Evolutionary conservation across 2,329 filamentous ascomycete genomes (phyloP), one percentile per base, ranked within the genome.

Genomic region (Sclerotinia borealis): DNA sequence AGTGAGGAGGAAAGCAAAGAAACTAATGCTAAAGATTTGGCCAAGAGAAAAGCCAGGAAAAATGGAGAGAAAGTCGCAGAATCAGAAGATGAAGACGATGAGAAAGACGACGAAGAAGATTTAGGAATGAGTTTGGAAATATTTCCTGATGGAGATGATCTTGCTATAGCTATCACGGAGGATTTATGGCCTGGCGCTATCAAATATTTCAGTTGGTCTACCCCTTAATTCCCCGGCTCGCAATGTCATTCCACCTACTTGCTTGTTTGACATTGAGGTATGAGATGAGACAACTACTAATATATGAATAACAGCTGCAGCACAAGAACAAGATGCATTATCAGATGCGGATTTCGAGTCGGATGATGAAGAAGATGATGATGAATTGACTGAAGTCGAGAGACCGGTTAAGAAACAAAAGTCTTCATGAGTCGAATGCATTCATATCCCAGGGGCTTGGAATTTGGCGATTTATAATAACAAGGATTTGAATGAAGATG

Each of bases 161-260:
- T 98, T 54, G 93, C 92, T 45, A 83, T 92, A 67, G 82, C 86
- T 65, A 81, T 98, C 69, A 86, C 89, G 10, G 93, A 98, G 74
- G 93, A 98, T 70, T 79, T 98, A 59, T 97, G 89, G 88, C 90
- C 91, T 54, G 86, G 87, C 67, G 93, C 93, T 64, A 88, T 96
- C 76, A 91, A 90, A 76, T 96, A 95, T 79, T 98, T 95, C 79
- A 90, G 91, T 95, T 80, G 78, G 90, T 51, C 49, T 55, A 36
- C 52, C 34, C 27, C 17, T 36, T 56, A 1, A 34, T 34, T 55
- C 1, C 27, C 7, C 13, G 15, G 8, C 27, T 63, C 59, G 19
- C 27, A 56, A n/a, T 43, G n/a, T n/a, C 19, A 37, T 19, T 31
- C 19, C 27, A 54, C 41, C 4, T 15, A 41, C 62, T 52, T 63